These are phyloP conservation scores for Metschnikowia lochheadii DNA, from an alignment of 805 yeast species.

Conservation along the genomic window DNA sequence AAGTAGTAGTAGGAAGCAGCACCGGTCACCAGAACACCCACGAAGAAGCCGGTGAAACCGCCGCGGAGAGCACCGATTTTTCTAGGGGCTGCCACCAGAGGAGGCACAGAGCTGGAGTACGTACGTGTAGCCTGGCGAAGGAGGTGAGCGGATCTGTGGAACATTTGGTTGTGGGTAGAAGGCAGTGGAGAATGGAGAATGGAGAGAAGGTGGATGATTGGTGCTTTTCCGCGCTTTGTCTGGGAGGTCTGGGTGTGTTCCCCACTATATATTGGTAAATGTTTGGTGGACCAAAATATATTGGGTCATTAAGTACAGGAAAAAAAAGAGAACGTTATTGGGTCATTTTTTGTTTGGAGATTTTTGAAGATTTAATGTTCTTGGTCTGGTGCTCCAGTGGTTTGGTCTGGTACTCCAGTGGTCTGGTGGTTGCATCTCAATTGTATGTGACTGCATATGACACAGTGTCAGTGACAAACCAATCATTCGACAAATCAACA, in stretches of 20 bases:
- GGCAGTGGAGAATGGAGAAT: neutral
- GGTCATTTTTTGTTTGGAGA: too few species aligned
- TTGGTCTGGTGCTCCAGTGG: too few species aligned
- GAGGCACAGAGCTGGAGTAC: slow-evolving; percentile 26
- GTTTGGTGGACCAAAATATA: too few species aligned
- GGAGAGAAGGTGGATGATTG: neutral
- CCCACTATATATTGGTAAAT: too few species aligned
- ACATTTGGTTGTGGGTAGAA: neutral
- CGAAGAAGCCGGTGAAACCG: slow-evolving; percentile 68
- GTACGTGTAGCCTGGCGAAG: slow-evolving; percentile 2
- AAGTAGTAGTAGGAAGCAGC: slow-evolving; percentile 73
- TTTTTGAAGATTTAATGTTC: too few species aligned
- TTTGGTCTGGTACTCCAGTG: too few species aligned
- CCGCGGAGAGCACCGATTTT: slow-evolving; percentile 42
- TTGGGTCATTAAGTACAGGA: too few species aligned
- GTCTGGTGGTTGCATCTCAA: too few species aligned
- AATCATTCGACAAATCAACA: too few species aligned
- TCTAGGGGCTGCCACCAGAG: slow-evolving; percentile 24
- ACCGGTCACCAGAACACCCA: slow-evolving; percentile 74
- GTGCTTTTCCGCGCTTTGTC: neutral
- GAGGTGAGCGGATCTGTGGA: slow-evolving; percentile 1
- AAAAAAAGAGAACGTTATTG: too few species aligned
- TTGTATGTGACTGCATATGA: too few species aligned
- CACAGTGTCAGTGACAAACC: too few species aligned
- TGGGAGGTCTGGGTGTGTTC: neutral